Conservation (phyloP, 2,329 filamentous ascomycete genomes). For the Penicillium expansum region DNA sequence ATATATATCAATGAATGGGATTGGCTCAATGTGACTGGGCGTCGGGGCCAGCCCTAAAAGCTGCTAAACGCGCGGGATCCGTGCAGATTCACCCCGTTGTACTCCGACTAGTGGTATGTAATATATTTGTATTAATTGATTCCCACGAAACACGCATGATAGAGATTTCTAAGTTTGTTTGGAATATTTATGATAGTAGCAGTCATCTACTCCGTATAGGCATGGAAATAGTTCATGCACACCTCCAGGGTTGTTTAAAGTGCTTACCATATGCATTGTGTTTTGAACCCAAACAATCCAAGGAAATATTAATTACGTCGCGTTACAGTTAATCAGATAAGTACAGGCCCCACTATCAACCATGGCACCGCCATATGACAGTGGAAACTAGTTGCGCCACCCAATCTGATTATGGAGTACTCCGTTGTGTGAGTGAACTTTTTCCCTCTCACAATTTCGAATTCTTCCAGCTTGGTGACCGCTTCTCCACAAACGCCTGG, state of each 20-base stretch:
- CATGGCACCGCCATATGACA: neutral
- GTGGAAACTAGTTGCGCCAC: neutral
- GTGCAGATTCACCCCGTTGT: neutral
- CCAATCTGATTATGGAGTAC: constrained; percentile 5
- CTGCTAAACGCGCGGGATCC: neutral
- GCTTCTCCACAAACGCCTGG: constrained; percentile 70
- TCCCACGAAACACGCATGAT: neutral
- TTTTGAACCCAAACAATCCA: neutral
- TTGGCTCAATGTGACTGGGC: neutral
- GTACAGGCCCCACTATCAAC: neutral
- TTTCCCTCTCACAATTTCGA: constrained; percentile 30
- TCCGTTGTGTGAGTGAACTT: neutral
- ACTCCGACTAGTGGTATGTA: neutral
- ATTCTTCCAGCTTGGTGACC: constrained; percentile 59
- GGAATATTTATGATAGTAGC: neutral
- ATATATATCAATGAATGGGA: neutral
- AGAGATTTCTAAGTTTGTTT: neutral
- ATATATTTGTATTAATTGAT: neutral
- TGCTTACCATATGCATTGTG: neutral
- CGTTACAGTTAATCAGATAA: constrained; percentile 6
- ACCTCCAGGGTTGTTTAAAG: neutral
- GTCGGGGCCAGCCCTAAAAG: neutral
- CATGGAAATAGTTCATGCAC: too few relatives aligned
- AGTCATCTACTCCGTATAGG: neutral
- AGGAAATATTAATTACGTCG: neutral